Evolutionary conservation across 202 grass and related monocot genomes (phyloP), one percentile per base, ranked within the genome.

Genomic region (Dendrocalamus latiflorus): DNA sequence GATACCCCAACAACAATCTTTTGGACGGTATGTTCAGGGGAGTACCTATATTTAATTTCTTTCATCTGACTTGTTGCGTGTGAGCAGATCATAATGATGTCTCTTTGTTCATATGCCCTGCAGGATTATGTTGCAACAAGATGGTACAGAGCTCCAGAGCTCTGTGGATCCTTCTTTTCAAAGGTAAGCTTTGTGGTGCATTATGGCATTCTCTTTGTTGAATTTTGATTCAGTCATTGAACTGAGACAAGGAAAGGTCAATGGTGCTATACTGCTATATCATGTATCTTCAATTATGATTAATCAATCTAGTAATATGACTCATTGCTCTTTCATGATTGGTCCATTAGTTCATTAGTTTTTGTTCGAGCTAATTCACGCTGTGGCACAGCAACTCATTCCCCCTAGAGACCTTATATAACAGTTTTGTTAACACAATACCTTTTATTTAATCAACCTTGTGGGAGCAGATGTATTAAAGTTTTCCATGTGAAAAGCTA

Each of bases 41-140:
- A 81, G 43, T 58, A 68, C 37, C 37, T 56, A 25, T 80, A 57
- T 78, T 75, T 37, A 45, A 58, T 45, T 65, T 81, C 16, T 69
- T 21, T 64, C 47, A 3, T 65, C 20, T 48, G 14, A 58, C 28
- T 71, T 83, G 36, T 48, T 89, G 18, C 53, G 20, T 59, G 42
- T 72, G 60, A 64, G 6, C 38, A 61, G 34, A 65, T 68, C 33
- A 36, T 24, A 71, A 56, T 77, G 20, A 76, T 73, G 56, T 61
- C 36, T 67, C 20, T 67, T 34, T 68, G 73, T 18, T 83, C 33
- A 72, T 79, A 73, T 83, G 8, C 68, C 4, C 60, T 85, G 47
- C 75, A 99, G 96, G 96, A 99, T 93, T 99, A 99, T 95, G 96
- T 99, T 68, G 96, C 96, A 81, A 99, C 95, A 64, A 93, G 95